Base-by-base conservation (phyloP, 2,329 filamentous ascomycete genomes). In the Colletotrichum liriopes region DNA sequence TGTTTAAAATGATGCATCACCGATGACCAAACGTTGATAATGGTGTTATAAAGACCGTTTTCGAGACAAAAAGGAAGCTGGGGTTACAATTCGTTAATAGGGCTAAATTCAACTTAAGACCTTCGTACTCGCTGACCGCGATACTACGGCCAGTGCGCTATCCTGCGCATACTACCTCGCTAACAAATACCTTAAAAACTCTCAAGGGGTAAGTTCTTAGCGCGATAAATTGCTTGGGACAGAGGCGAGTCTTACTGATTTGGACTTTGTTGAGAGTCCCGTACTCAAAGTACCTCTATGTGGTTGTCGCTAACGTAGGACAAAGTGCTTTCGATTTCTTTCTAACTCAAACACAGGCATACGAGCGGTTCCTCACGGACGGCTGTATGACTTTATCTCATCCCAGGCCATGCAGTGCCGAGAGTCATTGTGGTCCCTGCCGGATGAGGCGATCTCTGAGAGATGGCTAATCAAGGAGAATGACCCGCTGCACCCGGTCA, bases 211-310 rank as follows among this genome's bases (percentile, higher is more conserved):
- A 9, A 75, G 79, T 11, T 76, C 76, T 2, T 80, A 82, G 67
- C 79, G 79, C 65, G 77, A 81, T 60, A 78, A 79, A 4, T 81
- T 90, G 20, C 85, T 90, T 56, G 85, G 87, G 20, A 66, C 82
- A 0, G 82, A 86, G 56, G 76, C 80, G 9, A 75, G 79, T 7
- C 77, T 78, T 6, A 81, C 82, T 0, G 83, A 82, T 37, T 75
- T 77, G 2, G 76, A 81, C 43, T 80, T 90, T n/a, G 77, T 79
- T 47, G 74, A 81, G 2, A 79, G 86, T 37, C 84, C 86, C 0
- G 77, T 82, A 32, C 79, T 86, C 84, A 0, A 80, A 90, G 4
- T 83, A 88, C 7, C 76, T 90, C 45, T 88, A 84, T 74, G 86
- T 87, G 0, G 84, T 87, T 2, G 86, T 77, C 79, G 41, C 82